These are phyloP conservation scores for Monosporascus sp. DNA, from an alignment of 2,329 filamentous ascomycete species.

Conservation along the genomic window DNA sequence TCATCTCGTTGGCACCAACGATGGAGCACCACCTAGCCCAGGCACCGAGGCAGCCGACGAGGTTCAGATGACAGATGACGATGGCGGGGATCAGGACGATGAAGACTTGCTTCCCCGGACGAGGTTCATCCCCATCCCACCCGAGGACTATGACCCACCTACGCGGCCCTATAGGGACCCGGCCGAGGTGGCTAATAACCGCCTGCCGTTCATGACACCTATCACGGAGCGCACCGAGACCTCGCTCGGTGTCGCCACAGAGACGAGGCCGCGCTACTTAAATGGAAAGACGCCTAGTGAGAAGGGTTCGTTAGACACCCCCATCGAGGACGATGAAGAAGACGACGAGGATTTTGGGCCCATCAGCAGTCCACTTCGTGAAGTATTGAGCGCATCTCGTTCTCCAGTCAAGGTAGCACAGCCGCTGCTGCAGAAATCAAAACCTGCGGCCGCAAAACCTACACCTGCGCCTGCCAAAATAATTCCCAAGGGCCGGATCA, in stretches of 20 bases:
- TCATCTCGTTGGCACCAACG: constrained; percentile 32
- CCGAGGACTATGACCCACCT: constrained; percentile 80
- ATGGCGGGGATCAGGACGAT: constrained; percentile 29
- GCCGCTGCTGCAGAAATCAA: constrained; percentile 41
- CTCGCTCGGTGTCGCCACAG: constrained; percentile 65
- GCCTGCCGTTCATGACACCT: constrained; percentile 96
- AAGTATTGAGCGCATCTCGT: constrained; percentile 50
- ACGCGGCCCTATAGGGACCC: constrained; percentile 77
- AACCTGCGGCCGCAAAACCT: constrained; percentile 28
- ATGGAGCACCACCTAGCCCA: too few relatives aligned
- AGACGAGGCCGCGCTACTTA: constrained; percentile 52
- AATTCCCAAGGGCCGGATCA: constrained; percentile 61
- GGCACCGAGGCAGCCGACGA: constrained; percentile 6
- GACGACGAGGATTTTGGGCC: constrained; percentile 34
- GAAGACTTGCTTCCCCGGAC: constrained; percentile 47
- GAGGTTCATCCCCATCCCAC: constrained; percentile 72
- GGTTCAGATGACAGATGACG: constrained; percentile 17
- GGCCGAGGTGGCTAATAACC: constrained; percentile 75
- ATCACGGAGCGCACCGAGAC: constrained; percentile 94
- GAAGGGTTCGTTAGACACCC: constrained; percentile 26
- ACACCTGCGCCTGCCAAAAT: constrained; percentile 28
- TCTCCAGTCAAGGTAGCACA: constrained; percentile 45
- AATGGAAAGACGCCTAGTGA: constrained; percentile 75
- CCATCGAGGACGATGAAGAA: constrained; percentile 26
- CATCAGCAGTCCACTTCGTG: constrained; percentile 66